Conservation (phyloP, 2,329 filamentous ascomycete genomes). For the Aspergillus tamarii region DNA sequence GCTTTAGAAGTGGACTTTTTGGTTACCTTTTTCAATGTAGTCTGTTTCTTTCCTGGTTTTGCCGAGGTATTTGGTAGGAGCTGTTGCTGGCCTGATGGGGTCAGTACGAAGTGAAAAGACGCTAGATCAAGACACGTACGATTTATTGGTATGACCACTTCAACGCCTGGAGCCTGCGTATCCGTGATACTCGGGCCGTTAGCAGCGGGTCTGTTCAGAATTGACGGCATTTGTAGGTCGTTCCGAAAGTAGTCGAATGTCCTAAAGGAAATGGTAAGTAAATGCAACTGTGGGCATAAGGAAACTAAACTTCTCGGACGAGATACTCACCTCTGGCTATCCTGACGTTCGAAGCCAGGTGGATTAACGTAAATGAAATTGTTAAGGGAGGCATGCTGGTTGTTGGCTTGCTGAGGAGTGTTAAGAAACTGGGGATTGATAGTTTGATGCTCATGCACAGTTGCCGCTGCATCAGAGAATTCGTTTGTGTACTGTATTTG, state of each 20-base stretch:
- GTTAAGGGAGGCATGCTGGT: slow-evolving; percentile 26
- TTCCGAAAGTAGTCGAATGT: slow-evolving; percentile 34
- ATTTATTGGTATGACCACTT: slow-evolving; percentile 12
- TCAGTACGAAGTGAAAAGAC: slow-evolving; percentile 5
- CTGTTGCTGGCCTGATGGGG: slow-evolving; percentile 17
- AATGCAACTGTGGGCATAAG: neutral
- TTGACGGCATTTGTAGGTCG: slow-evolving; percentile 29
- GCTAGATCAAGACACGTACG: slow-evolving; percentile 14
- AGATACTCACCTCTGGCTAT: slow-evolving; percentile 32
- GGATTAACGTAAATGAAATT: slow-evolving; percentile 33
- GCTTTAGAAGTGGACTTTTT: slow-evolving; percentile 29
- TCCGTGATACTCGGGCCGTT: neutral
- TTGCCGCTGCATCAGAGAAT: slow-evolving; percentile 28
- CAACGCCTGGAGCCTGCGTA: slow-evolving; percentile 4
- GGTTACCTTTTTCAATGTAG: slow-evolving; percentile 26
- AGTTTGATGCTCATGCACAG: slow-evolving; percentile 36
- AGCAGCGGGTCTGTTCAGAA: slow-evolving; percentile 14
- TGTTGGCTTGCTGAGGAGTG: slow-evolving; percentile 28
- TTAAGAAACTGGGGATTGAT: slow-evolving; percentile 47
- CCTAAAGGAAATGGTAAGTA: slow-evolving; percentile 16
- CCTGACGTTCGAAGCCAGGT: slow-evolving; percentile 29
- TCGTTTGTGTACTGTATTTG: slow-evolving; percentile 36
- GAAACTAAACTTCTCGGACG: neutral
- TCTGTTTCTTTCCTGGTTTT: slow-evolving; percentile 25
- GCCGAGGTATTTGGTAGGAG: slow-evolving; percentile 16